These are phyloP conservation scores for Nymphaea thermarum DNA, from an alignment of 164 flowering plant species.

Conservation along the genomic window DNA sequence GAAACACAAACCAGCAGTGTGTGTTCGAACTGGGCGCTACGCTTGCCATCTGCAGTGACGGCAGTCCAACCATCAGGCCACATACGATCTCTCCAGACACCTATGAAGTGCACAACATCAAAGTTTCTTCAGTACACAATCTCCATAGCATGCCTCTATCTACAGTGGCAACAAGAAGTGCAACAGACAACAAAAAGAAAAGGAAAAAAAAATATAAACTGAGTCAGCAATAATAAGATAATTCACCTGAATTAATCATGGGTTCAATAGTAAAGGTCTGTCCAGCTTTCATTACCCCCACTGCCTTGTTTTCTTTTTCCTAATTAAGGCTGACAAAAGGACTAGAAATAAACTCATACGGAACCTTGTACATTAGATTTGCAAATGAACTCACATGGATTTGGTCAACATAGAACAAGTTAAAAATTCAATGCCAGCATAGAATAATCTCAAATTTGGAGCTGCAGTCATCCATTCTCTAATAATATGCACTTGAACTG, in stretches of 20 bases:
- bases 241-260: slow-evolving; percentile 83
- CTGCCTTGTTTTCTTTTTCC: slow-evolving; percentile 80
- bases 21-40: slow-evolving; percentile 98
- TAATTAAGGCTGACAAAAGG: slow-evolving; percentile 23
- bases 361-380: neutral
- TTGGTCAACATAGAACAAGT: too few relatives aligned
- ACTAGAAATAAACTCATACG: neutral
- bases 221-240: neutral
- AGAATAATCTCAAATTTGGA: too few relatives aligned
- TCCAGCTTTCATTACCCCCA: slow-evolving; percentile 97
- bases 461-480: too few relatives aligned
- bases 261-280: slow-evolving; percentile 98
- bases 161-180: neutral
- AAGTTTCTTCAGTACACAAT: neutral
- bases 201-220: neutral
- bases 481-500: too few relatives aligned
- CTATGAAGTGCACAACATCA: slow-evolving; percentile 13
- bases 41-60: slow-evolving; percentile 96
- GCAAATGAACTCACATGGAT: too few relatives aligned
- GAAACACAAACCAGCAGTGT: slow-evolving; percentile 63
- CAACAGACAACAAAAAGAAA: neutral
- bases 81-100: slow-evolving; percentile 93
- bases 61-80: slow-evolving; percentile 99
- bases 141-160: neutral
- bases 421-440: too few relatives aligned